These are phyloP conservation scores for Phycomyces blakesleeanus DNA, from an alignment of 192 early-diverging fungal species.

Conservation along the genomic window DNA sequence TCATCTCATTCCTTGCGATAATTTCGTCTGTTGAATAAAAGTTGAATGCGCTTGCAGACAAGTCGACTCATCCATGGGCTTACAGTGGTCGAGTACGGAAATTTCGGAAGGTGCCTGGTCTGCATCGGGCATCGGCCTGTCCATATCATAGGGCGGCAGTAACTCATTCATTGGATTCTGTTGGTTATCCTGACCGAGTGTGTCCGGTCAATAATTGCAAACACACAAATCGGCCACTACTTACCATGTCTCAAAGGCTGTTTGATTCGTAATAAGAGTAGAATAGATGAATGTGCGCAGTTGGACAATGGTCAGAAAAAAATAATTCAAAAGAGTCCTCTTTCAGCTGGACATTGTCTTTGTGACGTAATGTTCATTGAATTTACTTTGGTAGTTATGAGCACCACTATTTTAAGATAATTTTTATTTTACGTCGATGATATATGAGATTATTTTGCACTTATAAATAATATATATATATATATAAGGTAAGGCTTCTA, in stretches of 20 bases:
- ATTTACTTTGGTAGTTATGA: background rate
- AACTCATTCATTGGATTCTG: background rate
- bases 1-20: slow-evolving; percentile 3
- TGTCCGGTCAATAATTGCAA: too few species aligned
- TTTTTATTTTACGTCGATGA: too few species aligned
- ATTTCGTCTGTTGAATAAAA: slow-evolving; percentile 5
- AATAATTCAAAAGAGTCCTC: background rate
- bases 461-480: too few species aligned
- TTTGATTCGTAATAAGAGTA: background rate
- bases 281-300: background rate
- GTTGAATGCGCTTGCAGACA: background rate
- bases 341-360: background rate
- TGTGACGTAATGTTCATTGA: background rate
- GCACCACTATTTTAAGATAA: background rate
- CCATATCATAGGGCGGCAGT: slow-evolving; percentile 1
- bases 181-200: background rate
- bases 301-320: background rate
- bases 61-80: background rate
- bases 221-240: too few species aligned
- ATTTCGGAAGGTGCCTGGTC: slow-evolving; percentile 1
- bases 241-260: too few species aligned
- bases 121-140: slow-evolving; percentile 15
- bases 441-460: too few species aligned
- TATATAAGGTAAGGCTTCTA: too few species aligned
- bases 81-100: slow-evolving; percentile 21